Evolutionary conservation across 2,329 filamentous ascomycete species (phyloP).

Genomic region (Fusarium sp.): DNA sequence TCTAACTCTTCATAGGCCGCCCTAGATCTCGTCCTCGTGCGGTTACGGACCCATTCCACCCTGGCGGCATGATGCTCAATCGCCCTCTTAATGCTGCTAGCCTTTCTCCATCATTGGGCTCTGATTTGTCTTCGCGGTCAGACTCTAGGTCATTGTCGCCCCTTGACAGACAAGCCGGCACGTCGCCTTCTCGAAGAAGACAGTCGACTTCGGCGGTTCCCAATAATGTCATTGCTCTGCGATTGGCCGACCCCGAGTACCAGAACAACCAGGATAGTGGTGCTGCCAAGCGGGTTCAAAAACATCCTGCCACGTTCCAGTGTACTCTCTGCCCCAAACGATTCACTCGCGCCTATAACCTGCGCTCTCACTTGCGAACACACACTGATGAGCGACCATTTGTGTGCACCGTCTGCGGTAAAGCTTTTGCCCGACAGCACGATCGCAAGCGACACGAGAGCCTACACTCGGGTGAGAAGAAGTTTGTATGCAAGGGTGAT

Average conservation of each 20-base stretch:
- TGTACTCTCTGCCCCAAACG: conserved; percentile 93
- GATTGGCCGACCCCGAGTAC: conserved; percentile 88
- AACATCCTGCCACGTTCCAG: conserved; percentile 97
- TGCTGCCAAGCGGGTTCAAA: conserved; percentile 86
- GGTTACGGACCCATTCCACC: conserved; percentile 71
- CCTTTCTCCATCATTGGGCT: conserved; percentile 64
- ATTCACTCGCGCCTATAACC: conserved; percentile 96
- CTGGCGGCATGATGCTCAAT: conserved; percentile 55
- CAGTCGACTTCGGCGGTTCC: conserved; percentile 74
- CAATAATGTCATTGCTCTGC: conserved; percentile 81
- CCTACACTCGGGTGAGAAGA: conserved; percentile 96
- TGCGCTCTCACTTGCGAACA: conserved; percentile 93
- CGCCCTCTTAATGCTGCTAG: conserved; percentile 56
- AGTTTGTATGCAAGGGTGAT: conserved; percentile 95
- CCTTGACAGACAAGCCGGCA: conserved; percentile 62
- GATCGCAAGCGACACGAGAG: conserved; percentile 98
- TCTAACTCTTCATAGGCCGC: conserved; percentile 55
- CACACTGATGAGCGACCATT: conserved; percentile 98
- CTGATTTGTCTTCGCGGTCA: conserved; percentile 58
- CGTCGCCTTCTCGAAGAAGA: conserved; percentile 56
- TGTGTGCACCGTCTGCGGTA: conserved; percentile 95
- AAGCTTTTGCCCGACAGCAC: conserved; percentile 97
- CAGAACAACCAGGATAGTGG: conserved; percentile 73
- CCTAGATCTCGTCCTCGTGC: conserved; percentile 64
- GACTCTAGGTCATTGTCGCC: conserved; percentile 70